phyloP scores from a whole-genome alignment of 805 yeast species.

The Candida berthetii region DNA sequence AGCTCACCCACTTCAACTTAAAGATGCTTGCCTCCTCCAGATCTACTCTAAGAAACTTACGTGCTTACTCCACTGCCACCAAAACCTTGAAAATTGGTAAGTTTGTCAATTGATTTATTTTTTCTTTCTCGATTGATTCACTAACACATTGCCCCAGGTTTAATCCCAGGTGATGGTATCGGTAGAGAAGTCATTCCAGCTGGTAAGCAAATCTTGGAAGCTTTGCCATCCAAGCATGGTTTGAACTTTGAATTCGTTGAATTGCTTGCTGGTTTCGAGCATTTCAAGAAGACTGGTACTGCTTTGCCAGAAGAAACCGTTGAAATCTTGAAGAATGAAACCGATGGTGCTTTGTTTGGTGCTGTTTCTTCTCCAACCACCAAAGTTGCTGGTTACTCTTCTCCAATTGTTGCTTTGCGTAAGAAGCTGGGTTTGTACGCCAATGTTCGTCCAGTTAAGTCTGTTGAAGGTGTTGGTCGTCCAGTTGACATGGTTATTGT shows the following conservation, averaged over 20 bases:
- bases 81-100: conserved; percentile 47
- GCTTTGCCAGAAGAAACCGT: conserved; percentile 95
- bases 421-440: conserved; percentile 93
- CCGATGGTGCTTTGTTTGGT: conserved; percentile 97
- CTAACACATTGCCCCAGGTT: conserved; percentile 26
- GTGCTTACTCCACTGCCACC: conserved; percentile 30
- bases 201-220: conserved; percentile 82
- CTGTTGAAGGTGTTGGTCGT: conserved; percentile 78
- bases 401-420: conserved; percentile 98
- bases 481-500: conserved; percentile 97
- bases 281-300: conserved; percentile 89
- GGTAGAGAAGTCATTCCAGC: conserved; percentile 98
- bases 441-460: conserved; percentile 95
- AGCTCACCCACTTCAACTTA: too few relatives aligned
- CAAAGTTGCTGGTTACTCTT: conserved; percentile 94
- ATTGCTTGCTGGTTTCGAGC: conserved; percentile 91
- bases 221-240: conserved; percentile 68
- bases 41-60: conserved; percentile 1
- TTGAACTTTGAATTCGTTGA: conserved; percentile 81
- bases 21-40: neutral
- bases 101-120: conserved; percentile 3
- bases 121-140: neutral
- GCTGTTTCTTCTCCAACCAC: conserved; percentile 94
- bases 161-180: conserved; percentile 98
- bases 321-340: conserved; percentile 61